Evolutionary conservation across 176 grass and related monocot species (phyloP), one percentile per base, ranked within the genome.

Genomic region (Oryza officinalis): DNA sequence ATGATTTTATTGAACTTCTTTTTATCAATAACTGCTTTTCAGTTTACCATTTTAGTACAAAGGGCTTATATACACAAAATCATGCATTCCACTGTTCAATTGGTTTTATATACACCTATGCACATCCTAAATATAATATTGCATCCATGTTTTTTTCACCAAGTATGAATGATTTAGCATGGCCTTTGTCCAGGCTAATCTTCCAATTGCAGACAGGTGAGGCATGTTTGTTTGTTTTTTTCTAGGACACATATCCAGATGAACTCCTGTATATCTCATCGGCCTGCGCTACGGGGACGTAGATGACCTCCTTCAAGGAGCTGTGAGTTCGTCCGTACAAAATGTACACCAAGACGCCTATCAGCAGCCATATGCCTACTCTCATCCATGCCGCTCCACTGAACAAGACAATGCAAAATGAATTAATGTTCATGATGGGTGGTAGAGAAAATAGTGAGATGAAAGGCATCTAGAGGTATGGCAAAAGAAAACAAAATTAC

Each of bases 321-420:
- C 96, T 98, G 81, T 93, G 85, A 18, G 76, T 93, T 85, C 96
- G 89, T 11, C 96, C 96, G 2, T 98, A 98, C 85, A 99, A 94
- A 27, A 90, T 41, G n/a, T 99, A 99, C 45, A 96, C 91, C 4
- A 99, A 64, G 64, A 94, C 89, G 32, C 93, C 96, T 26, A 96
- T 84, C 69, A 99, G 31, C 71, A 99, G 85, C 93, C 96, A 99
- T 82, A 94, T 59, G 37, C 93, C 87, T 6, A 96, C 96, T 63
- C 96, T 85, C 27, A 88, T 28, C 96, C 93, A 99, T 7, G 93
- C 83, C 20, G 79, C 89, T 3, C 61, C 80, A 0, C 96, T 99
- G 87, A 74, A 90, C 18, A 85, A 69, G 2, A 83, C 4, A 54
- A 27, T 14, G 31, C 10, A 75, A 27, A 61, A 61, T 25, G 57